Percentiles rank a stretch among this genome's conserved stretches.
These are phyloP conservation scores for Yamadazyma dushanensis DNA, from an alignment of 1,139 yeast genomes.

Conservation along the genomic window DNA sequence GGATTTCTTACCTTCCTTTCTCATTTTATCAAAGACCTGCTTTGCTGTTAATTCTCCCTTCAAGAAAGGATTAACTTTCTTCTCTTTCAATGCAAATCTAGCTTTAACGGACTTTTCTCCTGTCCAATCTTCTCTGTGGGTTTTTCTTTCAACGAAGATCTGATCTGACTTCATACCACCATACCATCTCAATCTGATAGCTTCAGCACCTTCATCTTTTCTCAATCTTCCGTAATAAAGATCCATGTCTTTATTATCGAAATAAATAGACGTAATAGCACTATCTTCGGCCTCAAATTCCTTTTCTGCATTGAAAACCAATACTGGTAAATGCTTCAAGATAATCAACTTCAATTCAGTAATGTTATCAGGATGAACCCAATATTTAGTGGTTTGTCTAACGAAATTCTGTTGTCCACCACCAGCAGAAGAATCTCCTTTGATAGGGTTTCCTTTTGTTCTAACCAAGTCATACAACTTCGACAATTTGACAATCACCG, in stretches of 20 bases:
- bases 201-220: conserved; percentile 98
- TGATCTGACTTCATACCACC: conserved; percentile 96
- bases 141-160: conserved; percentile 93
- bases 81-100: conserved; percentile 88
- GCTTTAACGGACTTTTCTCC: conserved; percentile 99
- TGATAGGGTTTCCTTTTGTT: conserved; percentile 91
- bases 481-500: conserved; percentile 82
- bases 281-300: conserved; percentile 93
- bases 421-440: conserved; percentile 95
- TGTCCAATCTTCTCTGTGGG: conserved; percentile 99
- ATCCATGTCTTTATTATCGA: conserved; percentile 85
- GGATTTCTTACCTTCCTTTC: conserved; percentile 89
- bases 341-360: conserved; percentile 94
- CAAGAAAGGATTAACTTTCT: conserved; percentile 81
- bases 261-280: conserved; percentile 95
- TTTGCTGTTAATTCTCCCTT: conserved; percentile 81
- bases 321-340: conserved; percentile 90
- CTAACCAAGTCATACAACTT: conserved; percentile 89
- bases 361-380: conserved; percentile 99
- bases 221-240: conserved; percentile 90
- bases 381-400: conserved; percentile 95
- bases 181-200: conserved; percentile 96
- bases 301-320: conserved; percentile 93
- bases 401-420: conserved; percentile 97
- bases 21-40: conserved; percentile 88